Evolutionary conservation across 116 monocot genomes (phyloP).

Genomic region (Trichopus zeylanicus): DNA sequence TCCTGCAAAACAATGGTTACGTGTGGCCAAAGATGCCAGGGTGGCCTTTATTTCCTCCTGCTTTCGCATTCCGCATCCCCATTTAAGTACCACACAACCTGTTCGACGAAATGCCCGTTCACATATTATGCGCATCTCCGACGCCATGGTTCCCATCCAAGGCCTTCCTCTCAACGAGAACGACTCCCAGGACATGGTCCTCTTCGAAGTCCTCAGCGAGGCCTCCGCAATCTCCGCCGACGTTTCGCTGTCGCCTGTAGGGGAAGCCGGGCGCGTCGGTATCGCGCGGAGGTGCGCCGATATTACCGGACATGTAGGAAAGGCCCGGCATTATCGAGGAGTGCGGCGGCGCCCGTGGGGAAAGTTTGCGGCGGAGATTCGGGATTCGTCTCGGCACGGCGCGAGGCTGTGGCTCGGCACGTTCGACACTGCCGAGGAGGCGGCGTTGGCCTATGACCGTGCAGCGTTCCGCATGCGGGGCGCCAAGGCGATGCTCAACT

Average conservation of each 20-base stretch:
- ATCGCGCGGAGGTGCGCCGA: background rate
- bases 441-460: constrained; percentile 42
- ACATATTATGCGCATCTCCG: background rate
- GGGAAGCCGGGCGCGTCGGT: background rate
- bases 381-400: constrained; percentile 43
- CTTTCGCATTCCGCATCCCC: background rate
- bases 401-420: constrained; percentile 56
- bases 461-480: constrained; percentile 49
- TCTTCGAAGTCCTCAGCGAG: constrained; percentile 42
- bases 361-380: constrained; percentile 54
- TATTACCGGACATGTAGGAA: background rate
- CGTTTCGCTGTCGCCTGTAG: too few species aligned
- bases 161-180: constrained; percentile 31
- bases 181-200: constrained; percentile 49
- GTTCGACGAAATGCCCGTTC: background rate
- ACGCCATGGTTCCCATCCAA: background rate
- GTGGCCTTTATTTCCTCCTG: background rate
- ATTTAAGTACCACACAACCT: background rate
- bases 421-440: constrained; percentile 54
- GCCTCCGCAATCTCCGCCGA: constrained; percentile 19
- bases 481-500: constrained; percentile 49
- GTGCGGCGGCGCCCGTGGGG: constrained; percentile 60
- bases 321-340: constrained; percentile 38
- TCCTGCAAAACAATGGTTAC: too few species aligned
- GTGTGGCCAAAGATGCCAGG: too few species aligned